Percentiles rank a stretch among this genome's conserved stretches.
phyloP scores from a whole-genome alignment of 1,139 yeast species.

The Debaryomyces robertsiae region DNA sequence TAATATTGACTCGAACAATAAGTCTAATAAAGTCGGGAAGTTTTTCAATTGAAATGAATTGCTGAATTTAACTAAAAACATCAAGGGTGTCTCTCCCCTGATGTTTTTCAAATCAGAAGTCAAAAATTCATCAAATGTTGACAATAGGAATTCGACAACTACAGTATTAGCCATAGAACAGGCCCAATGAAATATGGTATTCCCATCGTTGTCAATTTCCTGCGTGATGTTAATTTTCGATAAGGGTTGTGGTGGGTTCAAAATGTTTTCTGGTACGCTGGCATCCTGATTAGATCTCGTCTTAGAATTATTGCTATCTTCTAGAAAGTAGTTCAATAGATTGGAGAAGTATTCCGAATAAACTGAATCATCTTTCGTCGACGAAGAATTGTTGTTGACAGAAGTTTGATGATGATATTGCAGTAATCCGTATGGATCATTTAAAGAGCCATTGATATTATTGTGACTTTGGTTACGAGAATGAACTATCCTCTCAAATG shows the following conservation, averaged over 20 bases:
- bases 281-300: slow-evolving; percentile 16
- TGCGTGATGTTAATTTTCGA: slow-evolving; percentile 65
- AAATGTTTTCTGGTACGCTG: slow-evolving; percentile 35
- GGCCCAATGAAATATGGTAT: slow-evolving; percentile 95
- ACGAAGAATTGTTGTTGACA: slow-evolving; percentile 21
- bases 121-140: slow-evolving; percentile 42
- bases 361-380: slow-evolving; percentile 25
- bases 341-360: slow-evolving; percentile 41
- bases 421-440: slow-evolving; percentile 28
- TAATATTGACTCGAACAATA: slow-evolving; percentile 74
- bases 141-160: slow-evolving; percentile 70
- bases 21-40: slow-evolving; percentile 71
- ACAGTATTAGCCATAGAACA: slow-evolving; percentile 83
- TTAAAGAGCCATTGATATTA: slow-evolving; percentile 13
- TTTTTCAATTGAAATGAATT: slow-evolving; percentile 78
- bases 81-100: slow-evolving; percentile 85
- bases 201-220: slow-evolving; percentile 90
- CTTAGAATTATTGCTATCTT: slow-evolving; percentile 27
- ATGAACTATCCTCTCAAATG: slow-evolving; percentile 37
- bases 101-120: slow-evolving; percentile 66
- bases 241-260: slow-evolving; percentile 46
- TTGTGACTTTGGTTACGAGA: slow-evolving; percentile 14
- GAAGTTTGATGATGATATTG: slow-evolving; percentile 24
- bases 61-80: slow-evolving; percentile 86
- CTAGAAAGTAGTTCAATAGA: slow-evolving; percentile 41